These are phyloP conservation scores for Globisporangium mamillatum DNA, from an alignment of 352 stramenopile species.

Conservation along the genomic window DNA sequence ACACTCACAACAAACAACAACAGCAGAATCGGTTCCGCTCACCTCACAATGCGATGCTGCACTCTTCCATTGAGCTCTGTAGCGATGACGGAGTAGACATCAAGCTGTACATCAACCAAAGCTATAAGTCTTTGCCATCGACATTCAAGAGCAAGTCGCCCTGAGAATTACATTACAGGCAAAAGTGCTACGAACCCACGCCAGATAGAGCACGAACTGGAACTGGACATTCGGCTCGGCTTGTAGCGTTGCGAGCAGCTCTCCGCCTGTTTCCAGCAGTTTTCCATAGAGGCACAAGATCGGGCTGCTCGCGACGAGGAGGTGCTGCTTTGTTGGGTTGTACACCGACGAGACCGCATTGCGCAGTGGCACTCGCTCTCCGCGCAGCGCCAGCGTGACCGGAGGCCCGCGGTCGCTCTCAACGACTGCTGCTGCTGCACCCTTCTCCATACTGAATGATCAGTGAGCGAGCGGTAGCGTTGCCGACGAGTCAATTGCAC, in stretches of 20 bases:
- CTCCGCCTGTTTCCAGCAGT: slow-evolving; percentile 39
- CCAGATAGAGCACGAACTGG: slow-evolving; percentile 35
- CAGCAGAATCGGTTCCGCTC: neutral
- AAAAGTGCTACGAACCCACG: slow-evolving; percentile 34
- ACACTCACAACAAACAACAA: neutral
- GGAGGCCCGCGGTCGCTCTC: slow-evolving; percentile 13
- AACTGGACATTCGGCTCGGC: slow-evolving; percentile 45
- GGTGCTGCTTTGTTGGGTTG: slow-evolving; percentile 27
- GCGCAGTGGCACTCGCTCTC: slow-evolving; percentile 26
- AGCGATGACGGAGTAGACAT: slow-evolving; percentile 41
- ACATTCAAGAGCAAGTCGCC: neutral
- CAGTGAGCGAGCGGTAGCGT: neutral
- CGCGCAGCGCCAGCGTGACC: slow-evolving; percentile 48
- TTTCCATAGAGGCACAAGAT: slow-evolving; percentile 42
- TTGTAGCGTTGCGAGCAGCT: slow-evolving; percentile 28
- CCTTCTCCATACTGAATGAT: neutral
- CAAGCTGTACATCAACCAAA: slow-evolving; percentile 25
- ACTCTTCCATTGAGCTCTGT: slow-evolving; percentile 23
- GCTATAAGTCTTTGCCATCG: neutral
- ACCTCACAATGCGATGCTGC: slow-evolving; percentile 49
- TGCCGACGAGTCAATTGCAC: neutral
- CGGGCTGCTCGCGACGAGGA: slow-evolving; percentile 37
- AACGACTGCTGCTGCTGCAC: neutral
- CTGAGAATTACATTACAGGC: neutral
- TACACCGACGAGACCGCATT: slow-evolving; percentile 44